These are phyloP conservation scores for Dendrocalamus sinicus DNA, from an alignment of 176 grass and related monocot species.

Conservation along the genomic window DNA sequence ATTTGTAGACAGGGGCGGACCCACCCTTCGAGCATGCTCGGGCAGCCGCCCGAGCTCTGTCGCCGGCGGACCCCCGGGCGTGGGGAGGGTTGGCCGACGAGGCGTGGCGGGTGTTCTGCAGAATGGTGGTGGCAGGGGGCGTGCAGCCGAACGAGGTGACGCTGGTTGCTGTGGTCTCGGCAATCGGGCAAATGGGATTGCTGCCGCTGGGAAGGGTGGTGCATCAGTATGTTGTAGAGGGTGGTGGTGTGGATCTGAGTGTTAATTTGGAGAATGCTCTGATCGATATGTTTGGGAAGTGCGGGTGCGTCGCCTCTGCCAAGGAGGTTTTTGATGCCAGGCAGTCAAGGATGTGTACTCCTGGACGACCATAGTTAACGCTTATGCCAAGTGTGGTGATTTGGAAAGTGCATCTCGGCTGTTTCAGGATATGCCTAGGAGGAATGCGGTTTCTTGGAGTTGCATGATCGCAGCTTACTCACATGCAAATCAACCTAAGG, in stretches of 20 bases:
- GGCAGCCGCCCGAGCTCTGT: too few relatives aligned
- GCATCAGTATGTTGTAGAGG: conserved; percentile 36
- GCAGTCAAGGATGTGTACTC: conserved; percentile 63
- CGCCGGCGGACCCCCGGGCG: not conserved
- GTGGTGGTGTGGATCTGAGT: not conserved
- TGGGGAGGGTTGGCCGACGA: conserved; percentile 26
- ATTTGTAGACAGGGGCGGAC: too few relatives aligned
- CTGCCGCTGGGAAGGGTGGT: conserved; percentile 45
- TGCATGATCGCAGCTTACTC: conserved; percentile 64
- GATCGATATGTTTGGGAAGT: conserved; percentile 69
- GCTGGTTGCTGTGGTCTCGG: conserved; percentile 45
- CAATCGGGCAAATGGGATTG: conserved; percentile 56
- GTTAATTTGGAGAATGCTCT: conserved; percentile 56
- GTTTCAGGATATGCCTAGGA: conserved; percentile 61
- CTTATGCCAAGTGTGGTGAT: conserved; percentile 59
- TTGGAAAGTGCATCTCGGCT: conserved; percentile 42
- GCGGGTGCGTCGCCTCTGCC: conserved; percentile 46
- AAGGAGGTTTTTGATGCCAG: conserved; percentile 60
- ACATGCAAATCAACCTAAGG: conserved; percentile 49
- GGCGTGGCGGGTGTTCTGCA: conserved; percentile 60
- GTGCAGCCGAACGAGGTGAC: conserved; percentile 52
- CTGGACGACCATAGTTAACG: conserved; percentile 67
- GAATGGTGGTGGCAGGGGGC: conserved; percentile 45
- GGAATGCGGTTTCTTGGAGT: conserved; percentile 67
- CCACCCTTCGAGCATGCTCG: too few relatives aligned